Evolutionary conservation across 805 yeast genomes (phyloP), one percentile per base, ranked within the genome.

Genomic region (Schwanniomyces occidentalis): DNA sequence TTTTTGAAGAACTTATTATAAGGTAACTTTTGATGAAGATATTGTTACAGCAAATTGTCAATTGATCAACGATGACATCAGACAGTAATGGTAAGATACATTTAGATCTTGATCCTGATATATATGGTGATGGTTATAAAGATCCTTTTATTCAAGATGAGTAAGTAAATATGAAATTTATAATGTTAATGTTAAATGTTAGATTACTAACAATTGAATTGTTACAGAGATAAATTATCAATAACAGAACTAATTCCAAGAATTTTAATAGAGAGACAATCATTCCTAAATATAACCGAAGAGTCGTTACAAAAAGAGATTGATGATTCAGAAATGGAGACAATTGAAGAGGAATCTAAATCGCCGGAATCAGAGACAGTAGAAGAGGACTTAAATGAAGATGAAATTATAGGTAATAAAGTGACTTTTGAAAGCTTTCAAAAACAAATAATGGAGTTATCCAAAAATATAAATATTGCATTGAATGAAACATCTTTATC

Each of bases 401-500:
- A 42, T 1, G 44, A 48, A 23, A 27, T 41, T 12, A 32, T 25
- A 23, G 52, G 39, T 18, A 34, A 26, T 7, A 49, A 41, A 17
- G 49, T 39, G 18, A 53, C 65, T 6, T 48, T 45, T 12, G 73
- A 67, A 28, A 63, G 64, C 7, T 80, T 80, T 47, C 58, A 64
- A 30, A 65, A 64, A 27, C 69, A 75, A 12, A 79, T 79, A 50
- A 52, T 62, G n/a, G 77, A 78, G 38, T 69, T 82, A 26, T 47
- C 80, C 10, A 67, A 63, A 12, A 65, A 69, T 27, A 68, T 85
- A 19, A 73, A 76, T 35, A 58, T 78, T 0, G 95, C 98, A 2
- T 66, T 86, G 46, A 93, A 91, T 54, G 97, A 93, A 53, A 80
- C 95, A 0, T 89, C 96, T 0, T 60, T 93, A 24, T 82, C 95